Percentiles rank a stretch among this genome's conserved stretches.
Evolutionary conservation across 2,329 filamentous ascomycete genomes (phyloP).

Genomic region (Cercospora brassicicola): DNA sequence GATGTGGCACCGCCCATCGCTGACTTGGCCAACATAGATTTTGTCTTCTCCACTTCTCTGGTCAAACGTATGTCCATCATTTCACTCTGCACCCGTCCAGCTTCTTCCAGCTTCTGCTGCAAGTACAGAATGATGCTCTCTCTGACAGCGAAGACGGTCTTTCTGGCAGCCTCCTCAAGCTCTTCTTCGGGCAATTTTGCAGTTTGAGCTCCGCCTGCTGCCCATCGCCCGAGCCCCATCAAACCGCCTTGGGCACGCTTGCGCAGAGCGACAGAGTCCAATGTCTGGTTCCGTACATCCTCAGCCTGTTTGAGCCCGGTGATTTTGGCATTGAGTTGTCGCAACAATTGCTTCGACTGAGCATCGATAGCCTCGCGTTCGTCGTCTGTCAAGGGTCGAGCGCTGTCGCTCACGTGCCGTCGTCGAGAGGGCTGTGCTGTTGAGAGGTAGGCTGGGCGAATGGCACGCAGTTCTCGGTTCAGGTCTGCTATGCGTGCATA

Average conservation of each 20-base stretch:
- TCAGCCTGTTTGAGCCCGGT: constrained; percentile 78
- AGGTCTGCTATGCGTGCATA: constrained; percentile 82
- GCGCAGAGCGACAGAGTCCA: constrained; percentile 67
- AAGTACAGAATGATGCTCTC: constrained; percentile 85
- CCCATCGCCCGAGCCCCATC: constrained; percentile 70
- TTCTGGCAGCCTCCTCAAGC: constrained; percentile 68
- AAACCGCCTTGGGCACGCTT: constrained; percentile 64
- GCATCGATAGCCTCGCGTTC: constrained; percentile 86
- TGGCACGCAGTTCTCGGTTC: constrained; percentile 73
- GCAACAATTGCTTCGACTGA: constrained; percentile 79
- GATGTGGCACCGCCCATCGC: constrained; percentile 22
- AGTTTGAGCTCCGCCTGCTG: constrained; percentile 52
- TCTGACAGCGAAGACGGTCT: constrained; percentile 67
- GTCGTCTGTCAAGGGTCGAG: constrained; percentile 68
- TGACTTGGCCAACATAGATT: constrained; percentile 74
- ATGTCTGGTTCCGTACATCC: constrained; percentile 74
- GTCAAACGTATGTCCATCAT: constrained; percentile 92
- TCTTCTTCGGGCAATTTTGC: constrained; percentile 67
- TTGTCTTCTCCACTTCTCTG: constrained; percentile 84
- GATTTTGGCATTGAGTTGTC: constrained; percentile 81
- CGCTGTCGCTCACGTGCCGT: constrained; percentile 42
- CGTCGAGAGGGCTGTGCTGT: constrained; percentile 63
- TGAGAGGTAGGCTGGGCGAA: constrained; percentile 89
- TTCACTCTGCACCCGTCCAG: constrained; percentile 73
- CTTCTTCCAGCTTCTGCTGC: constrained; percentile 71